Conservation (phyloP, 306 rosid genomes). For the Inga leiocalycina region DNA sequence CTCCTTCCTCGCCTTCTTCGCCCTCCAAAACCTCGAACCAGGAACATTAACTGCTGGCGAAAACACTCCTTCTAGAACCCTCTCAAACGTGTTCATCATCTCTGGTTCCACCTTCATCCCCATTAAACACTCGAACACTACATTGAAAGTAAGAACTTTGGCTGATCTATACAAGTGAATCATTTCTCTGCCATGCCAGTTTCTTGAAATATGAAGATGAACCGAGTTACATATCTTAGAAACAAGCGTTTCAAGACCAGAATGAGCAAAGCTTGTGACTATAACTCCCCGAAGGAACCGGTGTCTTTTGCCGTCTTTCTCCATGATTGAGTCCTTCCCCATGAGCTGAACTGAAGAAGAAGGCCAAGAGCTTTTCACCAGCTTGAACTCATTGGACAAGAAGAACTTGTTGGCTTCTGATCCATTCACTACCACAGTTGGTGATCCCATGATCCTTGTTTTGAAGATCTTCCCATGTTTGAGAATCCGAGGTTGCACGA, state of each 20-base stretch:
- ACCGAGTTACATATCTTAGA: conserved; percentile 59
- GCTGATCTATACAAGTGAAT: conserved; percentile 61
- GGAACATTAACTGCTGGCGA: conserved; percentile 51
- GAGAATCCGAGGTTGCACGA: conserved; percentile 50
- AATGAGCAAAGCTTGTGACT: conserved; percentile 48
- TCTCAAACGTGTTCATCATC: conserved; percentile 66
- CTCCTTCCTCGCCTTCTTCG: conserved; percentile 71
- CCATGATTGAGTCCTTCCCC: conserved; percentile 84
- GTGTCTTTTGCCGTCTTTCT: conserved; percentile 70
- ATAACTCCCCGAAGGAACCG: conserved; percentile 59
- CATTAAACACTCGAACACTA: conserved; percentile 73
- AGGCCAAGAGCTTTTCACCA: conserved; percentile 91
- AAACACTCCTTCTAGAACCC: conserved; percentile 77
- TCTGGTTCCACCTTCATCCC: conserved; percentile 67
- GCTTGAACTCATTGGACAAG: conserved; percentile 79
- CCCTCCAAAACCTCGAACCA: conserved; percentile 65
- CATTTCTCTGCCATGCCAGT: conserved; percentile 54
- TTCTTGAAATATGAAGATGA: conserved; percentile 39
- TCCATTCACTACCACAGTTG: conserved; percentile 79
- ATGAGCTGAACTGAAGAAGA: conserved; percentile 78
- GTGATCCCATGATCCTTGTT: conserved; percentile 82
- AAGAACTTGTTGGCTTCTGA: conserved; percentile 72
- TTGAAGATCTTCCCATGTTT: conserved; percentile 73
- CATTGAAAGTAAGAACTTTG: conserved; percentile 54
- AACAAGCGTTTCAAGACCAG: conserved; percentile 59